Base-by-base conservation (phyloP, 2,329 filamentous ascomycete genomes). In the Lasiodiplodia sp. region DNA sequence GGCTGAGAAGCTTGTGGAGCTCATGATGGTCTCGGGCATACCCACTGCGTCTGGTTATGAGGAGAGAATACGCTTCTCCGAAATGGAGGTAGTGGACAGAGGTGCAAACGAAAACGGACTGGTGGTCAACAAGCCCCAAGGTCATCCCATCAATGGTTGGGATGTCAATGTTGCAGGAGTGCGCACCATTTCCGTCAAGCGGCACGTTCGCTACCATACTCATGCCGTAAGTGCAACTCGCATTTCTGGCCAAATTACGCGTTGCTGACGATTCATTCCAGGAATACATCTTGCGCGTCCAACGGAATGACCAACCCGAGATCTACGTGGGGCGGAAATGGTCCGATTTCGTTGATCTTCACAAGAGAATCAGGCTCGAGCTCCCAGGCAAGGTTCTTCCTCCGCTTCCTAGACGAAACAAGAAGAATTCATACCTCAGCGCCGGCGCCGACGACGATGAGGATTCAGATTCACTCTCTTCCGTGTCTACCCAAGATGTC, bases 11-110 rank as follows among this genome's bases (percentile, higher is more conserved):
- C 84, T 99, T 69, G 93, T 99, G 12, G 96, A 99, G 84, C 85
- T 99, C 70, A 99, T 99, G 96, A 97, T 99, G 94, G 96, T 99
- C 10, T 98, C 95, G 8, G 96, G 96, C 47, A 91, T 99, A 69
- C 93, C 92, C 40, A 99, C 96, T 0, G 94, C 96, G 4, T 97
- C 94, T 4, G 96, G 96, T 2, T 99, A 98, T 78, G 96, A 99
- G 81, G 96, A 99, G 83, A 89, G 96, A 69, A 97, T 99, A 76
- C 89, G 94, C 63, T 99, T 99, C 78, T 93, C 94, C 1, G 96
- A 99, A 81, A 91, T 99, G 82, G 96, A 99, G 77, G 94, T 98
- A 28, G 93, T 99, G 34, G 96, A 99, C 76, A 89, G 93, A 71
- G 92, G 93, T 67, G 94, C 96, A 53, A 96, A 97, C 76, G 94